Evolutionary conservation across 441 rosid species (phyloP).

Genomic region (Adansonia gregorii): DNA sequence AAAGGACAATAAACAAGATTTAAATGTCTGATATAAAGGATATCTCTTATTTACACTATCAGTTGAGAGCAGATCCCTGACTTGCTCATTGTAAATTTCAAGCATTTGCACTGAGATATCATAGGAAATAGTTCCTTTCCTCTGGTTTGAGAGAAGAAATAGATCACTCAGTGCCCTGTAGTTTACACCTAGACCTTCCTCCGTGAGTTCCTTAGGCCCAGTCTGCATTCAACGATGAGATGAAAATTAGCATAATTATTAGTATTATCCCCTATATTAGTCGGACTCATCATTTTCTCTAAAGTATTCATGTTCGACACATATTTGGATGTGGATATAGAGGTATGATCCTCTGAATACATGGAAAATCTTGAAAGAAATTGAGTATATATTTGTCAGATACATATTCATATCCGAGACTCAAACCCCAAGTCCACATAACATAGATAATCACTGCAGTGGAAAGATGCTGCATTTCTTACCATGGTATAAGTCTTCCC

Average conservation of each 20-base stretch:
- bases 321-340: neutral
- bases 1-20: constrained; percentile 3
- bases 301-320: neutral
- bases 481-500: constrained; percentile 80
- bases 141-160: constrained; percentile 54
- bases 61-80: constrained; percentile 62
- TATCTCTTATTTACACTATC: constrained; percentile 59
- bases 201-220: constrained; percentile 67
- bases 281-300: neutral
- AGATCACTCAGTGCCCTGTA: constrained; percentile 68
- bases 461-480: constrained; percentile 29
- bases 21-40: constrained; percentile 39
- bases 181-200: constrained; percentile 69
- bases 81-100: constrained; percentile 77
- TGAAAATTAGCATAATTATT: neutral
- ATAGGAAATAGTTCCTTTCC: constrained; percentile 54
- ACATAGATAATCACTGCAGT: neutral
- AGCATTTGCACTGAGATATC: constrained; percentile 73
- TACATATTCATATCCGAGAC: neutral
- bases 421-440: neutral
- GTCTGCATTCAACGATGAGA: constrained; percentile 44
- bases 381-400: no score
- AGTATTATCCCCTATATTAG: no score
- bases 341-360: neutral
- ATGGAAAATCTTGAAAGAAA: no score